Evolutionary conservation across 352 stramenopile genomes (phyloP), one percentile per base, ranked within the genome.

Genomic region (Paralagenidium karlingii): DNA sequence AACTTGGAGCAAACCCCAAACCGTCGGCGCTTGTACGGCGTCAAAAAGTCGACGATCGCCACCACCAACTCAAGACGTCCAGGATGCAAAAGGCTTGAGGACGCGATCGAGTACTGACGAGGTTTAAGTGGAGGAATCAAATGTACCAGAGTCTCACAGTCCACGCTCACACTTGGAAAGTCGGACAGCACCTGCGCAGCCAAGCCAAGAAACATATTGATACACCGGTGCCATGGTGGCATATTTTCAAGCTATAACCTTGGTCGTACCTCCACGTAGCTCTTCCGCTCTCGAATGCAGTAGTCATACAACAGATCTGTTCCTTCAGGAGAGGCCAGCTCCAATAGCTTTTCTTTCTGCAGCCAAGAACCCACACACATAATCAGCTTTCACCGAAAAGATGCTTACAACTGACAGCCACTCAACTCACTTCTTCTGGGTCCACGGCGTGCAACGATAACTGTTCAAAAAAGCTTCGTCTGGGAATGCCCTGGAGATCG

Each of bases 231-330:
- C 8, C n/a, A 33, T n/a, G 22, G 32, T 9, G 24, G 26, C n/a
- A 16, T 8, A 8, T 13, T n/a, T n/a, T n/a, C n/a, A n/a, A n/a
- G n/a, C n/a, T 21, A 19, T n/a, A n/a, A n/a, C n/a, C n/a, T n/a
- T n/a, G n/a, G n/a, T n/a, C n/a, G n/a, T 8, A 81, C 74, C 31
- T 97, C 89, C 10, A 66, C 63, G 45, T 94, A 93, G 24, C 74
- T 94, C 43, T 93, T 85, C 44, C 89, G 88, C 47, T 96, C 88
- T 19, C 79, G 75, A 27, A 91, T 88, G 59, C 80, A 93, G 54
- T 96, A 97, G 48, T 95, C 78, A 47, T 94, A 85, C n/a, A 95
- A 74, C 24, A 97, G 53, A 40, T 97, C 89, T 0, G 78, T 80
- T 24, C 89, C 89, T 27, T 84, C 78, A 1, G 82, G 64, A 10